These are phyloP conservation scores for Fusarium falciforme DNA, from an alignment of 2,329 filamentous ascomycete genomes.

Conservation along the genomic window DNA sequence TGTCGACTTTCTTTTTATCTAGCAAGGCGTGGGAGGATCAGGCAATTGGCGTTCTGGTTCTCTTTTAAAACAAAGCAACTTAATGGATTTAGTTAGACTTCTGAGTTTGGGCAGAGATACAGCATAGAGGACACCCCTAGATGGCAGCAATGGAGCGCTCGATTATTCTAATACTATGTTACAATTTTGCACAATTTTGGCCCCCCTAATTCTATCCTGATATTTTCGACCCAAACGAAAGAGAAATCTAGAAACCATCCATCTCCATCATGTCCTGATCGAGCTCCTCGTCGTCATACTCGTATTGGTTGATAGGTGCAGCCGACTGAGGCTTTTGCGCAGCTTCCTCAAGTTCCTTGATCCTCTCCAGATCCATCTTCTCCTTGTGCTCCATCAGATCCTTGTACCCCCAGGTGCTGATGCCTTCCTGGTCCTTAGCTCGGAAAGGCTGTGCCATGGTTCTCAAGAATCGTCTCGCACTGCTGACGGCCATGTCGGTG, in stretches of 20 bases:
- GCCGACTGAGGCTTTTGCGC: slow-evolving; percentile 41
- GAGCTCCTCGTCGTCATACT: slow-evolving; percentile 64
- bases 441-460: slow-evolving; percentile 94
- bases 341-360: slow-evolving; percentile 68
- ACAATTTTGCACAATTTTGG: slow-evolving; percentile 14
- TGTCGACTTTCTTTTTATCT: slow-evolving; percentile 4
- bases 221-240: neutral
- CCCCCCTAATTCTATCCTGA: neutral
- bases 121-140: slow-evolving; percentile 2
- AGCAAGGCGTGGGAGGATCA: slow-evolving; percentile 2
- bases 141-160: neutral
- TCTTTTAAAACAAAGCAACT: neutral
- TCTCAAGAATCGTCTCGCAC: slow-evolving; percentile 87
- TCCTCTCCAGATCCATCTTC: slow-evolving; percentile 76
- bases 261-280: slow-evolving; percentile 68
- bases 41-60: slow-evolving; percentile 5
- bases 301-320: slow-evolving; percentile 55
- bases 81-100: slow-evolving; percentile 9
- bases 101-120: neutral
- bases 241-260: slow-evolving; percentile 48
- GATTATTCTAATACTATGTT: slow-evolving; percentile 22
- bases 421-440: slow-evolving; percentile 85
- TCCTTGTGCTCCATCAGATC: slow-evolving; percentile 84
- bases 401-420: slow-evolving; percentile 88
- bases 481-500: slow-evolving; percentile 93